These are phyloP conservation scores for Austroboletus festivus DNA, from an alignment of 768 basidiomycete species.

Conservation along the genomic window DNA sequence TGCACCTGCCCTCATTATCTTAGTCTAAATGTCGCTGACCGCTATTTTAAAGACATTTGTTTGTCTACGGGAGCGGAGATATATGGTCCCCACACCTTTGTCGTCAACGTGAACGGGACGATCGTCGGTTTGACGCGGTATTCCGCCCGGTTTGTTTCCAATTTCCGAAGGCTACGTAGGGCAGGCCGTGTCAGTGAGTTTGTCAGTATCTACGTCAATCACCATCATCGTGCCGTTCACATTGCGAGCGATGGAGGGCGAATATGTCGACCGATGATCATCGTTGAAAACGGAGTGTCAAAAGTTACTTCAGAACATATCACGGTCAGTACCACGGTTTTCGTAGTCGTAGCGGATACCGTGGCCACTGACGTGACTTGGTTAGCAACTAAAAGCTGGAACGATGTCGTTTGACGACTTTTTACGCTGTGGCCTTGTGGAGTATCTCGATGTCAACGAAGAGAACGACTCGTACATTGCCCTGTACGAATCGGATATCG, in stretches of 20 bases:
- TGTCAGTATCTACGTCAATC: conserved; percentile 93
- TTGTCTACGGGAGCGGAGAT: conserved; percentile 93
- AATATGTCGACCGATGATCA: conserved; percentile 96
- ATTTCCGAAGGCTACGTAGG: conserved; percentile 89
- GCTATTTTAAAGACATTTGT: conserved; percentile 69
- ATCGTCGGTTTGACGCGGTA: conserved; percentile 91
- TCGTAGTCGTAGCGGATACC: background rate
- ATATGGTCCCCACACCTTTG: conserved; percentile 87
- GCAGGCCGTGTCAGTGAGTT: conserved; percentile 94
- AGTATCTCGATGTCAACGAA: conserved; percentile 98
- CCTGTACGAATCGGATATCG: conserved; percentile 86
- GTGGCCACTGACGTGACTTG: conserved; percentile 7
- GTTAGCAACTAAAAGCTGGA: conserved; percentile 76
- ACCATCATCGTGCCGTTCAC: conserved; percentile 91
- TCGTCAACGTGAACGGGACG: conserved; percentile 95
- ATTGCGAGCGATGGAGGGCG: conserved; percentile 97
- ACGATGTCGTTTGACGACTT: conserved; percentile 90
- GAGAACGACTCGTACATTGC: conserved; percentile 98
- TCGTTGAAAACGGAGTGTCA: conserved; percentile 79
- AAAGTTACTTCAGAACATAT: conserved; percentile 82
- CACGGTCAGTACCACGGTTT: conserved; percentile 39
- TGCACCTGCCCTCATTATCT: conserved; percentile 19
- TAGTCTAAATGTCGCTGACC: conserved; percentile 8
- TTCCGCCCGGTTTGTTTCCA: conserved; percentile 79
- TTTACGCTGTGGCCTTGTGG: conserved; percentile 85